Conservation (phyloP, 2,329 filamentous ascomycete genomes). For the Ustilaginoidea virens region DNA sequence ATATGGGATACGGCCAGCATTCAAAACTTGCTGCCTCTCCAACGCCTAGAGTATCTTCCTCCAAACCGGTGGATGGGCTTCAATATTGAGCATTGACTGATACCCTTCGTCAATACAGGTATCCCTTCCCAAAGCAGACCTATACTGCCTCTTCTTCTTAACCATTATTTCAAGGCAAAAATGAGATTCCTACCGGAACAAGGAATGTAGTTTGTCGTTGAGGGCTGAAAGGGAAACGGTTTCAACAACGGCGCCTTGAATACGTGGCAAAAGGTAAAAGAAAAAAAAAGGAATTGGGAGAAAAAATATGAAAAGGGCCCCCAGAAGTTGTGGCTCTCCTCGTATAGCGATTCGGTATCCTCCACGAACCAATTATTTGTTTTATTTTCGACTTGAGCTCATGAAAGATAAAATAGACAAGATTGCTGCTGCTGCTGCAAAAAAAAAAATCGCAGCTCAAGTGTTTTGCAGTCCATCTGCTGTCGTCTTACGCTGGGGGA, state of each 20-base stretch:
- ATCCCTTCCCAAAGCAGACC: slow-evolving; percentile 68
- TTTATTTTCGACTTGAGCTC: slow-evolving; percentile 1
- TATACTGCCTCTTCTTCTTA: slow-evolving; percentile 38
- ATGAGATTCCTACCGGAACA: slow-evolving; percentile 9
- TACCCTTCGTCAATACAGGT: slow-evolving; percentile 29
- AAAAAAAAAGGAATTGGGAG: too few relatives aligned
- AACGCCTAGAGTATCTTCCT: background rate
- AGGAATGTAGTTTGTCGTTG: slow-evolving; percentile 25
- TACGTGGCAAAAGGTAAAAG: slow-evolving; percentile 11
- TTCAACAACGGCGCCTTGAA: slow-evolving; percentile 39
- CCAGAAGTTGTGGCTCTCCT: slow-evolving; percentile 13
- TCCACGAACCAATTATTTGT: slow-evolving; percentile 20
- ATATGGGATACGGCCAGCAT: too few relatives aligned
- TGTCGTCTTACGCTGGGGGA: too few relatives aligned
- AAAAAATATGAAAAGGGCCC: too few relatives aligned
- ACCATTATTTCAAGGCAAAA: slow-evolving; percentile 6
- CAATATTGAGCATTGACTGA: slow-evolving; percentile 4
- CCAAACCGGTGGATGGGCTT: too few relatives aligned
- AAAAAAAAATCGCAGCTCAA: background rate
- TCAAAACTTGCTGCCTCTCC: slow-evolving; percentile 1
- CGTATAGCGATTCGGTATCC: slow-evolving; percentile 23
- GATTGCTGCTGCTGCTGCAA: background rate
- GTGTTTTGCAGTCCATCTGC: too few relatives aligned
- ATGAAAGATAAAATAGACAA: slow-evolving; percentile 3
- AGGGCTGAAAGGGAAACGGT: slow-evolving; percentile 25